Conservation (phyloP, 2,329 filamentous ascomycete species). For the Aspergillus carbonarius region DNA sequence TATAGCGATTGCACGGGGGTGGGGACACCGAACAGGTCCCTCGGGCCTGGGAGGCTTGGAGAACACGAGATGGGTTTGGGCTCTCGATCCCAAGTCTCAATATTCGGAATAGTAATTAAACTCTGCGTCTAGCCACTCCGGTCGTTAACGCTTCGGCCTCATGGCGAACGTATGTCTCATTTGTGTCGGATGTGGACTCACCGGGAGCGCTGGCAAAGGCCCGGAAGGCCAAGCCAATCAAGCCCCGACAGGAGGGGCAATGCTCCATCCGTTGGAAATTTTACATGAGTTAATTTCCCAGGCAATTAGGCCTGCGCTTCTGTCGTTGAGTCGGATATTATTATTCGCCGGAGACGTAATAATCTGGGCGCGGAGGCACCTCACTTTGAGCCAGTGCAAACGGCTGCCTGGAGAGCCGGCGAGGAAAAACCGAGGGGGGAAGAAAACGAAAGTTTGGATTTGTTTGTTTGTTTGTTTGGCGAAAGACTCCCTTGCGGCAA, state of each 20-base stretch:
- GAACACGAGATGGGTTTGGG: not conserved
- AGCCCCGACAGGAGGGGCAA: not conserved
- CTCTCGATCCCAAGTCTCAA: not conserved
- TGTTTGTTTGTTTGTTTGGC: not conserved
- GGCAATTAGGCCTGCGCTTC: not conserved
- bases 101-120: not conserved
- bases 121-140: not conserved
- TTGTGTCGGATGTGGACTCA: not conserved
- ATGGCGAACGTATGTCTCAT: constrained; percentile 1
- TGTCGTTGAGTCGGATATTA: not conserved
- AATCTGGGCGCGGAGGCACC: not conserved
- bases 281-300: not conserved
- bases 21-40: not conserved
- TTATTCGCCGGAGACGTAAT: not conserved
- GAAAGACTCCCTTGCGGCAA: not conserved
- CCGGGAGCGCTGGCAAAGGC: not conserved
- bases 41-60: not conserved
- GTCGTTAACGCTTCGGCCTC: constrained; percentile 1
- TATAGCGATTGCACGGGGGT: not conserved
- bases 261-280: not conserved
- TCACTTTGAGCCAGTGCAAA: not conserved
- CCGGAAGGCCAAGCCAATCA: not conserved
- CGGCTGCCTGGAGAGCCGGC: not conserved
- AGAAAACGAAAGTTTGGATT: not conserved
- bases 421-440: not conserved